Evolutionary conservation across 2,329 filamentous ascomycete genomes (phyloP).

Genomic region (Coleophoma eucalyptorum): DNA sequence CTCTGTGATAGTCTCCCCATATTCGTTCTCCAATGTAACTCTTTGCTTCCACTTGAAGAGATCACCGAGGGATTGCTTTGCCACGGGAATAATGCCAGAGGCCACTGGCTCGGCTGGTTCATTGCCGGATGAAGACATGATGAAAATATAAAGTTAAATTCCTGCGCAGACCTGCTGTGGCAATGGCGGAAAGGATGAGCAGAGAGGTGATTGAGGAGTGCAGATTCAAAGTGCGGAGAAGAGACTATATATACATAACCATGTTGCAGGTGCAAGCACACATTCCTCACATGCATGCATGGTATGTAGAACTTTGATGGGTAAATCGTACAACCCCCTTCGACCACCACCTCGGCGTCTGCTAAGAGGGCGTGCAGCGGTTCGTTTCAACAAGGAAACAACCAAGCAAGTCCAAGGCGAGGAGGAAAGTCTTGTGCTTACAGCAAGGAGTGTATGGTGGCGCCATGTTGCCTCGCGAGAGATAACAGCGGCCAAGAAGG

Average conservation of each 20-base stretch:
- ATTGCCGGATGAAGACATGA: neutral
- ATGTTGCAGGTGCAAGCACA: too few species aligned
- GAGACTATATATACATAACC: neutral
- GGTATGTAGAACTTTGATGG: too few species aligned
- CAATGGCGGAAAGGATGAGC: neutral
- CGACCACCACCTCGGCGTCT: neutral
- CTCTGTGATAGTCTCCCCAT: conserved; percentile 62
- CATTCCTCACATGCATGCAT: too few species aligned
- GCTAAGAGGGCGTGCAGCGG: neutral
- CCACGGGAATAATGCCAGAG: conserved; percentile 59
- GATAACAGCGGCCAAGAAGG: neutral
- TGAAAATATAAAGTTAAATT: neutral
- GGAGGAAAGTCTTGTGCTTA: neutral
- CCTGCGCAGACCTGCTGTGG: conserved; percentile 1
- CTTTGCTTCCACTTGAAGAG: conserved; percentile 74
- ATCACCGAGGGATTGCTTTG: conserved; percentile 59
- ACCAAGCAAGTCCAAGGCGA: neutral
- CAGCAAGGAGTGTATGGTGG: neutral
- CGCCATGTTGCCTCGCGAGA: neutral
- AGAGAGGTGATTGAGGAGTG: neutral
- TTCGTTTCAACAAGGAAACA: neutral
- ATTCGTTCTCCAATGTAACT: conserved; percentile 60
- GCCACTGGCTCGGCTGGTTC: conserved; percentile 61
- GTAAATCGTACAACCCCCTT: too few species aligned
- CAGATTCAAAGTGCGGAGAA: neutral